Evolutionary conservation across 352 stramenopile genomes (phyloP).

Genomic region (Phytophthora ramorum): DNA sequence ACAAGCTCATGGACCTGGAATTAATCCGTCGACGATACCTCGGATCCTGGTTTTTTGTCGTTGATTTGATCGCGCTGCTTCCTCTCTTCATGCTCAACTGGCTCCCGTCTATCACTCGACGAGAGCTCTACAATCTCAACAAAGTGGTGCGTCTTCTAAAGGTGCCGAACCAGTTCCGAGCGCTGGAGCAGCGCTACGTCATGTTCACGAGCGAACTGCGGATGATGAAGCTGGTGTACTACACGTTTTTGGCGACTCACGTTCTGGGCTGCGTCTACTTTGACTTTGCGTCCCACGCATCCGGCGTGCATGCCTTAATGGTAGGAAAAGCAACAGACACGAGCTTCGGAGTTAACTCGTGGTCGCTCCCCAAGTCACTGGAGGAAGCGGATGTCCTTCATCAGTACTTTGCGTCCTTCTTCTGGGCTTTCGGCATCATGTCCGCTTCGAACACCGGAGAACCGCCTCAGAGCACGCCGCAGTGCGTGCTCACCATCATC

Average conservation of each 20-base stretch:
- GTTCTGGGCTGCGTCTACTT: slow-evolving; percentile 63
- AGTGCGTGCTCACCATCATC: slow-evolving; percentile 57
- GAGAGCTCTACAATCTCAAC: slow-evolving; percentile 63
- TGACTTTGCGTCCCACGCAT: slow-evolving; percentile 50
- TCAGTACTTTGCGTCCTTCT: slow-evolving; percentile 56
- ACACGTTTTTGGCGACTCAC: slow-evolving; percentile 53
- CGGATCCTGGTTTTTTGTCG: slow-evolving; percentile 40
- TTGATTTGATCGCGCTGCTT: slow-evolving; percentile 49
- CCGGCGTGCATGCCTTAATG: slow-evolving; percentile 2
- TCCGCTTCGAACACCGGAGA: slow-evolving; percentile 54
- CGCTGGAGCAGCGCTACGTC: slow-evolving; percentile 48
- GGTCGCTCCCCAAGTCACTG: slow-evolving; percentile 37
- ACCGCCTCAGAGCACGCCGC: slow-evolving; percentile 42
- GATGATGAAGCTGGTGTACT: slow-evolving; percentile 62
- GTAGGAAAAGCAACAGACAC: neutral
- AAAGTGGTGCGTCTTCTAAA: slow-evolving; percentile 57
- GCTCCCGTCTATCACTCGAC: slow-evolving; percentile 22
- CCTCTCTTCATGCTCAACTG: slow-evolving; percentile 60
- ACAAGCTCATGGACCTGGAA: slow-evolving; percentile 60
- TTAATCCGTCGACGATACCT: slow-evolving; percentile 50
- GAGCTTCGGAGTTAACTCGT: slow-evolving; percentile 52
- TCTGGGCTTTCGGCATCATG: slow-evolving; percentile 73
- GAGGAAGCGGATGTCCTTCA: slow-evolving; percentile 28
- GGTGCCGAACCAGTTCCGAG: slow-evolving; percentile 34
- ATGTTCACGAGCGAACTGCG: slow-evolving; percentile 55